Percentiles rank a stretch among this genome's conserved stretches.
Conservation (phyloP, 2,329 filamentous ascomycete species). For the Exserohilum turcica region DNA sequence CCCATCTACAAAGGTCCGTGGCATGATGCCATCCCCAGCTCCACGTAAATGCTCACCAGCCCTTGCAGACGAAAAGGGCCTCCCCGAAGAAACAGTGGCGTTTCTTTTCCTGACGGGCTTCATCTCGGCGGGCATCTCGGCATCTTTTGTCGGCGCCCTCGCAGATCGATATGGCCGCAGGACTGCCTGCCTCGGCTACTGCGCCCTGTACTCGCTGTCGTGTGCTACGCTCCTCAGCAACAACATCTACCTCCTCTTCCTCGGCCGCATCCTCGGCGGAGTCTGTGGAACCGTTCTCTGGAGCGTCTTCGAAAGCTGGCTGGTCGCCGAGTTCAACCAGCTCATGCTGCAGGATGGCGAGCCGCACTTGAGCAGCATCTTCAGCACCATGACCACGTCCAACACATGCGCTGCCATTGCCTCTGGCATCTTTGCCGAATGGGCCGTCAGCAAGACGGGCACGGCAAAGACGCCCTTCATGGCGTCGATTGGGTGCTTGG, state of each 20-base stretch:
- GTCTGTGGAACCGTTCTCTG: slow-evolving; percentile 63
- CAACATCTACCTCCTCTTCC: slow-evolving; percentile 54
- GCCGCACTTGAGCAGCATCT: slow-evolving; percentile 57
- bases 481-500: slow-evolving; percentile 53
- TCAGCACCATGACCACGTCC: slow-evolving; percentile 59
- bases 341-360: slow-evolving; percentile 52
- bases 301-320: slow-evolving; percentile 66
- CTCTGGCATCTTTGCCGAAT: slow-evolving; percentile 59
- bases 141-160: slow-evolving; percentile 55
- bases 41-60: no score
- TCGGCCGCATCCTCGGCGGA: slow-evolving; percentile 61
- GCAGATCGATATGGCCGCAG: slow-evolving; percentile 59
- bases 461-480: slow-evolving; percentile 60
- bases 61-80: slow-evolving; percentile 50
- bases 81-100: slow-evolving; percentile 54
- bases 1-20: slow-evolving; percentile 55
- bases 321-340: slow-evolving; percentile 62
- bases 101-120: slow-evolving; percentile 51
- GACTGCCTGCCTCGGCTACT: slow-evolving; percentile 61
- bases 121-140: slow-evolving; percentile 56
- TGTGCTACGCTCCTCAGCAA: slow-evolving; percentile 59
- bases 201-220: slow-evolving; percentile 58
- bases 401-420: slow-evolving; percentile 57
- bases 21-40: no score
- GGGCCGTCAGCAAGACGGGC: slow-evolving; percentile 55